Evolutionary conservation across 768 basidiomycete species (phyloP), one percentile per base, ranked within the genome.

Genomic region (Bullera alba): DNA sequence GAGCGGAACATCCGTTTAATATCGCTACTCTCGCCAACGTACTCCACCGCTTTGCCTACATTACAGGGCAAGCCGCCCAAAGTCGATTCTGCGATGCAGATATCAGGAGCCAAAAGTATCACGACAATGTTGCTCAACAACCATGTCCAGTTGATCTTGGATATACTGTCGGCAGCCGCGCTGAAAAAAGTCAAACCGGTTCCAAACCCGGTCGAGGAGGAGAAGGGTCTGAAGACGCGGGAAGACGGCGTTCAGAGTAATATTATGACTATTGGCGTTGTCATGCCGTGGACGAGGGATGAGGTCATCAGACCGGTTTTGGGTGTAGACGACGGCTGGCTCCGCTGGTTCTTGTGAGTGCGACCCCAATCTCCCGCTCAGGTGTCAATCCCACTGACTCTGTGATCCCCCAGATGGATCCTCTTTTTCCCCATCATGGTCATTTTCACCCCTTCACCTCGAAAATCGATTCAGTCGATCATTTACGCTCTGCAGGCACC

Each of bases 1-100:
- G 90, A 91, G 66, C 79, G 90, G 29, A 87, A 91, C 56, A 87
- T 95, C 35, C 84, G 91, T n/a, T 80, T 95, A 56, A 76, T 96
- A 66, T 83, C 83, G 49, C 77, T 90, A 34, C 79, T 92, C 65
- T 89, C 90, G 51, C 89, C 89, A 2, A 87, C 88, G 59, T 95
- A 93, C 60, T 83, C 88, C 2, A 87, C 91, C 1, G 84, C 87
- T 0, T 75, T 80, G 2, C 77, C 79, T 75, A 78, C 59, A 57
- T 73, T 30, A 10, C 59, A 63, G 12, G 56, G 58, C 53, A 45
- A 58, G 30, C 68, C 69, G 6, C 30, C 36, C 85, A 85, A 17
- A 75, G 75, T 25, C 76, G 85, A 39, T 78, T 85, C 2, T 74
- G 87, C 17, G 79, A 84, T 34, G 46, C 79, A 46, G 73, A 86